Percentiles rank a stretch among this genome's conserved stretches.
These are phyloP conservation scores for Citrullus mucosospermus DNA, from an alignment of 306 rosid species.

Conservation along the genomic window DNA sequence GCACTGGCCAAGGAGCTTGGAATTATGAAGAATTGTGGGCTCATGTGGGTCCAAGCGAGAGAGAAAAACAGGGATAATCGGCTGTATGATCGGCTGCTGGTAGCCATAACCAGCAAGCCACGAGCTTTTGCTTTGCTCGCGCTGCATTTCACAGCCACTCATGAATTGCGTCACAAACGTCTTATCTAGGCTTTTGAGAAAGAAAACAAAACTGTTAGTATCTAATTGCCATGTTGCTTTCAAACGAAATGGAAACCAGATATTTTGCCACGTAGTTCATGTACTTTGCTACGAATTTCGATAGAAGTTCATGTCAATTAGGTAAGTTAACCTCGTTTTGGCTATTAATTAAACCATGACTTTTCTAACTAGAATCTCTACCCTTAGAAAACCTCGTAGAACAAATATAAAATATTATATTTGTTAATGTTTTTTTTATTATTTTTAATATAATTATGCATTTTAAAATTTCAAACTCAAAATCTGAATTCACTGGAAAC, in stretches of 20 bases:
- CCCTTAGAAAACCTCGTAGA: too few species aligned
- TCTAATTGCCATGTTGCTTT: background rate
- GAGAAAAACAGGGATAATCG: background rate
- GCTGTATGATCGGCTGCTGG: background rate
- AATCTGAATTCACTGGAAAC: too few species aligned
- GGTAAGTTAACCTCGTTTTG: too few species aligned
- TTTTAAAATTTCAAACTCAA: too few species aligned
- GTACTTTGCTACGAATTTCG: too few species aligned
- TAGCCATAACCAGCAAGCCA: background rate
- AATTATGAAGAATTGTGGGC: background rate
- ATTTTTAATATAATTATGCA: too few species aligned
- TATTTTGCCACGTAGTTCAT: too few species aligned
- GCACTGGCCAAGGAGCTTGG: background rate
- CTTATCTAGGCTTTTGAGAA: background rate
- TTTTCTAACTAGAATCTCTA: too few species aligned
- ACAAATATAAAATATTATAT: too few species aligned
- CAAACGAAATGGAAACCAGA: background rate
- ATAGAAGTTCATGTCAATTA: too few species aligned
- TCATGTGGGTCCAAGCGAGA: background rate
- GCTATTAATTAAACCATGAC: too few species aligned
- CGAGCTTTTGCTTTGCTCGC: background rate
- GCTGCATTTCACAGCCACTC: background rate
- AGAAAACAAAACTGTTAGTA: background rate
- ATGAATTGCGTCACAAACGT: background rate
- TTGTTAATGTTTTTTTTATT: too few species aligned